Conservation (phyloP, 139 green algal species). For the Pleodorina starrii region DNA sequence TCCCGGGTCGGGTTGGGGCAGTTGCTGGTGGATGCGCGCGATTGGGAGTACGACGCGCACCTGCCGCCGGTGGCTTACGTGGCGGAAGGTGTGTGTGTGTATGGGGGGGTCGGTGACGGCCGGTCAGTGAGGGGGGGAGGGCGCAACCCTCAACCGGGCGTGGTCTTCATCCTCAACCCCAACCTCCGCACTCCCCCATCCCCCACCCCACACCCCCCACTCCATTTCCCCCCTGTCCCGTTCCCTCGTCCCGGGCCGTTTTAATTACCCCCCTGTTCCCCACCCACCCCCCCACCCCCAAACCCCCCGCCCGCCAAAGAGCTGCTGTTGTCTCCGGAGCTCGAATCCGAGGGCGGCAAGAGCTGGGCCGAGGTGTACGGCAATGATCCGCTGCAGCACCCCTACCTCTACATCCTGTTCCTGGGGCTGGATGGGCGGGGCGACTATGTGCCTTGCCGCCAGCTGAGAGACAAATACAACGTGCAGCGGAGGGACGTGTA, state of each 20-base stretch:
- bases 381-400: conserved; percentile 68
- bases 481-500: conserved; percentile 59
- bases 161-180: too few species aligned
- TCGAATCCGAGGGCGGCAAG: conserved; percentile 45
- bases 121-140: too few species aligned
- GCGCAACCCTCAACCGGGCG: too few species aligned
- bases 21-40: conserved; percentile 81
- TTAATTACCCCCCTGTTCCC: background rate
- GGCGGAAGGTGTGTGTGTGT: conserved; percentile 10
- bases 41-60: conserved; percentile 74
- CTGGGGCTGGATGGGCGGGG: conserved; percentile 82
- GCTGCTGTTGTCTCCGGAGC: conserved; percentile 68
- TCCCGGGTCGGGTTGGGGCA: too few species aligned
- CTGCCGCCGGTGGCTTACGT: conserved; percentile 85
- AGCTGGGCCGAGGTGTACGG: conserved; percentile 52
- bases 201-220: too few species aligned
- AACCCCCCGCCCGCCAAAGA: conserved; percentile 65
- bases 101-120: too few species aligned
- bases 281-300: background rate
- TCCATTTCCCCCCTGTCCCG: background rate
- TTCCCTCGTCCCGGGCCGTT: background rate
- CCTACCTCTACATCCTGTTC: conserved; percentile 86
- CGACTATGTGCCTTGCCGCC: conserved; percentile 81
- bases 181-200: too few species aligned
- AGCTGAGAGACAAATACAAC: conserved; percentile 82